Evolutionary conservation across 2,329 filamentous ascomycete genomes (phyloP), one percentile per base, ranked within the genome.

Genomic region (Rutstroemia sydowiana): DNA sequence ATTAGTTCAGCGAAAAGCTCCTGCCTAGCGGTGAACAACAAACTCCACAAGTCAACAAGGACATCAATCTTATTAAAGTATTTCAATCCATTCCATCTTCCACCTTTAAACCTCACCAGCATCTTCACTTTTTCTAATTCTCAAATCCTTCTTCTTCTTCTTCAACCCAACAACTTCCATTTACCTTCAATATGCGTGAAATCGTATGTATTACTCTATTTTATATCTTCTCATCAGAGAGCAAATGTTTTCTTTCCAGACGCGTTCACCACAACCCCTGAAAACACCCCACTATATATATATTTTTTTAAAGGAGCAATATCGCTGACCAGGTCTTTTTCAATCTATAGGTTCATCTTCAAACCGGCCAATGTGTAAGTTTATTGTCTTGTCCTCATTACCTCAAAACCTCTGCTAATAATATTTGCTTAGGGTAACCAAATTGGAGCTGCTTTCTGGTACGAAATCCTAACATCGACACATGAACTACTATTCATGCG

Each of bases 381-480:
- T 51, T 36, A 57, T 50, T 36, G 37, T 53, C 41, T 36, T 11
- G 9, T 31, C 21, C 8, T n/a, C 23, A 13, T 26, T 30, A 41
- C 48, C 42, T 54, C 55, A 40, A 54, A 18, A 39, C n/a, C 13
- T 39, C 8, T 18, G n/a, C 23, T 48, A 11, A 55, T 63, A 41
- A 64, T 20, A 21, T 61, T 56, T 58, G n/a, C 6, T 65, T 68
- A 96, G 92, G 93, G 93, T 84, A 98, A 98, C 87, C 93, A 98
- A 88, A 95, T 97, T 67, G 93, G 93, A 92, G 93, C 93, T 81
- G 93, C 93, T 77, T 98, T 98, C 84, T 98, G 93, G 86, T 88
- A 75, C 65, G 82, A 77, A 61, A 52, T 55, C 50, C 51, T 46
- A 21, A 41, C 18, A 48, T 45, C 49, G 54, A 56, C 46, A 47